Evolutionary conservation across 2,329 filamentous ascomycete species (phyloP), one percentile per base, ranked within the genome.

Genomic region (Scytalidium lignicola): DNA sequence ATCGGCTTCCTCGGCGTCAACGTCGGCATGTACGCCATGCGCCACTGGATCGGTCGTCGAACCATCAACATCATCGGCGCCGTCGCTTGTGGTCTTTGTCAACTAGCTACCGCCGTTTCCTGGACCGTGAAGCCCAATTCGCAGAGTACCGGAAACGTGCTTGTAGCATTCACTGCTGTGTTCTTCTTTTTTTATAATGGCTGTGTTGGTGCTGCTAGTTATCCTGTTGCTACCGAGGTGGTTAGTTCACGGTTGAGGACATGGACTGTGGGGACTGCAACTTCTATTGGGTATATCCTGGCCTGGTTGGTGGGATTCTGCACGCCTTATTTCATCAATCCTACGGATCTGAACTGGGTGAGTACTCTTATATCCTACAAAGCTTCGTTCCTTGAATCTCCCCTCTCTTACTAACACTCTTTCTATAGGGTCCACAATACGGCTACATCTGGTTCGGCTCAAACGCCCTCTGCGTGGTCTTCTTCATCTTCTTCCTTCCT

Each of bases 191-290:
- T 65, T 44, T 68, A 68, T 29, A 62, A 64, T 9, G 62, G 59
- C 9, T 67, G 66, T 46, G 60, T 65, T 58, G 50, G 50, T 6
- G 37, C 46, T 26, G 50, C 52, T 18, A 49, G 48, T 39, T 57
- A 55, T 46, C 51, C 51, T 3, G 48, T 53, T 13, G 51, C 49
- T 2, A 52, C 50, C 0, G 53, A 57, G 29, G 37, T 57, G 5
- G 49, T 55, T 69, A 76, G 54, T 64, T 74, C 42, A 71, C 70
- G 0, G 70, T 72, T 4, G 71, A 70, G 17, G 71, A 72, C 55
- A 63, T 66, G 1, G 68, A 76, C 43, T 72, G 71, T 0, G 59
- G 67, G 12, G 72, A 76, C 52, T 58, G 74, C 5, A 63, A 74
- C 0, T 66, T 71, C 1, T 69, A 10, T 70, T 61, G 56, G 66